Evolutionary conservation across 1,284 basidiomycete species (phyloP), one percentile per base, ranked within the genome.

Genomic region (Leccinum pseudoinsigne): DNA sequence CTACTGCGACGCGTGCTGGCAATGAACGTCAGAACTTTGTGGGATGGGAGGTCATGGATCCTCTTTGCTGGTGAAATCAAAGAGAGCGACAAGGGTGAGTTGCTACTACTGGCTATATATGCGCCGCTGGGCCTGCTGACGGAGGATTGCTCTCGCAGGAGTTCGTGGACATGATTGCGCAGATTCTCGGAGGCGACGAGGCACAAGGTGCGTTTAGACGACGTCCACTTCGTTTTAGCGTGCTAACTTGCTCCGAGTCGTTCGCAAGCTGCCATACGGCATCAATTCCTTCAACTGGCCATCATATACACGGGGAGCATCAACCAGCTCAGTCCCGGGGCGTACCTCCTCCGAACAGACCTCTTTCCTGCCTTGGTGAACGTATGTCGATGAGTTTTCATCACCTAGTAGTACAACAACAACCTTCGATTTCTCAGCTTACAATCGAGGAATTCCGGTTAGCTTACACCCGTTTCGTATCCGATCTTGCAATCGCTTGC

Each of bases 21-120:
- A 55, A 28, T 28, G 26, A 28, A 28, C 26, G 26, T 28, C 87
- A 88, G 72, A 81, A 83, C 59, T 68, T 85, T 1, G 80, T 83
- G 3, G 88, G 88, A 23, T 88, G 85, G 86, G 87, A 89, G 26
- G 26, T 85, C 9, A 89, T 89, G 26, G 87, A 84, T 88, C 45
- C 72, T 87, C 28, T 81, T 89, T 58, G 86, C 86, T 3, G 85
- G 85, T 7, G 83, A 82, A 28, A 84, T 87, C 5, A 76, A 74
- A 10, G 76, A 81, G 58, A 87, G 85, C 61, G 87, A 89, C 69
- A 66, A 66, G 12, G 76, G 86, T 86, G 63, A 62, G n/a, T 36
- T 70, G 47, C 40, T 55, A 26, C 40, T 55, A 26, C 23, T 26
- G n/a, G n/a, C 26, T 36, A 55, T 31, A 34, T 57, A 9, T 5